phyloP scores from a whole-genome alignment of 345 rosid genomes.

The Populus alba region DNA sequence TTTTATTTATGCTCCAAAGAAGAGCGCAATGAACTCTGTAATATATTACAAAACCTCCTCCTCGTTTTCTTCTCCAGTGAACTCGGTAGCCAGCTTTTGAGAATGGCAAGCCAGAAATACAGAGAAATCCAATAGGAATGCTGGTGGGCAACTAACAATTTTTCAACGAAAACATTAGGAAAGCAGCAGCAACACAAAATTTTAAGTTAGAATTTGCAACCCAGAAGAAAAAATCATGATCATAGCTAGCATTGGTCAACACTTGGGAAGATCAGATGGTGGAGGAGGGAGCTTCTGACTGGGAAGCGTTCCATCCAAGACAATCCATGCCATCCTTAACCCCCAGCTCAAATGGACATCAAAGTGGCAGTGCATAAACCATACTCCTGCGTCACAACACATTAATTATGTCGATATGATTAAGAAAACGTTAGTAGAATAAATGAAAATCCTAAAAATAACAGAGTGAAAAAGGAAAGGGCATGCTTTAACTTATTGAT shows the following conservation, averaged over 20 bases:
- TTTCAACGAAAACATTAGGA: not conserved
- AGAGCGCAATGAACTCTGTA: not conserved
- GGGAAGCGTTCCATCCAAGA: slow-evolving; percentile 10
- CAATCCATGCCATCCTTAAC: slow-evolving; percentile 3
- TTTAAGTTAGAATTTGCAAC: not conserved
- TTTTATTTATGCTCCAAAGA: not conserved
- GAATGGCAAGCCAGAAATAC: not conserved
- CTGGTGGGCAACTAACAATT: not conserved
- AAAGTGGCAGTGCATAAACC: slow-evolving; percentile 21
- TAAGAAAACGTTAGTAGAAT: too few relatives aligned
- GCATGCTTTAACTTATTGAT: too few relatives aligned
- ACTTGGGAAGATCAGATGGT: slow-evolving; percentile 16
- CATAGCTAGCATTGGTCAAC: slow-evolving; percentile 7
- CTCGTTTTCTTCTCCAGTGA: not conserved
- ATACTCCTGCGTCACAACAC: slow-evolving; percentile 8
- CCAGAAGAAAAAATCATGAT: not conserved
- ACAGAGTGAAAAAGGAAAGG: too few relatives aligned
- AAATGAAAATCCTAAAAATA: too few relatives aligned
- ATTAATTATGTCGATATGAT: not conserved
- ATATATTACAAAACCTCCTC: not conserved
- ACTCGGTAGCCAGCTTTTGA: not conserved
- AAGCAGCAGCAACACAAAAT: not conserved
- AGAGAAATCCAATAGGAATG: not conserved
- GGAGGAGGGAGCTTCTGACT: slow-evolving; percentile 19
- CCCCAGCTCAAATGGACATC: slow-evolving; percentile 15